Conservation (phyloP, 1,139 yeast genomes). For the Zygoascus meyerae region DNA sequence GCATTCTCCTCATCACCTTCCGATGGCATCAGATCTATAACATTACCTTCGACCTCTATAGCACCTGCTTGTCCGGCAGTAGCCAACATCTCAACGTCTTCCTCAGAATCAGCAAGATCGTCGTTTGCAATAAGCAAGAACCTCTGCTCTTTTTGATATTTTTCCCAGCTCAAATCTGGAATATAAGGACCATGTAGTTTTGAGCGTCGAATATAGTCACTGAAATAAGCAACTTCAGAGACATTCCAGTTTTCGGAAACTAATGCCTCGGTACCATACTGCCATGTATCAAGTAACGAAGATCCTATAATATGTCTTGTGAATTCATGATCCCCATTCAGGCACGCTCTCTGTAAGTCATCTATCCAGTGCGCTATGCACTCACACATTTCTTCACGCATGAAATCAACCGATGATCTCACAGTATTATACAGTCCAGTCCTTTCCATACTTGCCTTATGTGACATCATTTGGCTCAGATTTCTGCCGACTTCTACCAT, state of each 20-base stretch:
- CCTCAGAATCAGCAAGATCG: no score
- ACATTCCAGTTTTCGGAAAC: not conserved
- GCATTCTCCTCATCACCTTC: not conserved
- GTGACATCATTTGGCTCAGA: constrained; percentile 44
- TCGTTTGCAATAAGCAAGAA: no score
- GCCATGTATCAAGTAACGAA: constrained; percentile 53
- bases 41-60: not conserved
- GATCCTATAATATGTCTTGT: constrained; percentile 51
- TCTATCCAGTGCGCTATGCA: constrained; percentile 62
- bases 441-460: constrained; percentile 49
- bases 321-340: constrained; percentile 46
- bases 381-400: constrained; percentile 77
- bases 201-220: constrained; percentile 8
- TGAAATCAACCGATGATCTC: constrained; percentile 60
- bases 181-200: constrained; percentile 20
- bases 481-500: constrained; percentile 55
- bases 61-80: no score
- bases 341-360: constrained; percentile 52
- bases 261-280: constrained; percentile 24
- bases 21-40: not conserved
- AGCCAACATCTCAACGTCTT: no score
- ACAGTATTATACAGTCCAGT: constrained; percentile 67
- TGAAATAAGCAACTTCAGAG: not conserved
- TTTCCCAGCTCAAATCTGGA: constrained; percentile 14
- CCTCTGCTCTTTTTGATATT: no score